Conservation (phyloP, 2,329 filamentous ascomycete species). For the Trichoderma guizhouense region DNA sequence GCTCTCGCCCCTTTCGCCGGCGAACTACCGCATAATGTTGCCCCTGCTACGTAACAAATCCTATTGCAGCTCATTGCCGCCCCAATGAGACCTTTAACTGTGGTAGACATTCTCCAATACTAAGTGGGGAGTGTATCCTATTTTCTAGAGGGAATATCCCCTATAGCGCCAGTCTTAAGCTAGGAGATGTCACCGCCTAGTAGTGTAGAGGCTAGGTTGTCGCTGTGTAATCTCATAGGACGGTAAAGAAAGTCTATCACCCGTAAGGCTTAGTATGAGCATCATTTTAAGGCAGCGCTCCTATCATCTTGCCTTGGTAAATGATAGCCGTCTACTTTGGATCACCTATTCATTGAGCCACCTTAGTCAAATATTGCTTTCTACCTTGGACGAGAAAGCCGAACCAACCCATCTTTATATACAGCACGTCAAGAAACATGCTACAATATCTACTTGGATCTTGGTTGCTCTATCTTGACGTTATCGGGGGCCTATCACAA, state of each 20-base stretch:
- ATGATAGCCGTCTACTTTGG: not conserved
- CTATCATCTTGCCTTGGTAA: not conserved
- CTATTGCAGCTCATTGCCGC: not conserved
- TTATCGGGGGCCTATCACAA: not conserved
- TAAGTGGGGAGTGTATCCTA: not conserved
- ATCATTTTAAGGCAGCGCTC: not conserved
- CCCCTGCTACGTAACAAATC: not conserved
- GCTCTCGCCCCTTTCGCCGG: not conserved
- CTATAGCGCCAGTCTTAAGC: not conserved
- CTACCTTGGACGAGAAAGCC: not conserved
- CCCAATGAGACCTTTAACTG: not conserved
- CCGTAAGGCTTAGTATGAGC: not conserved
- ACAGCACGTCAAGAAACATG: not conserved
- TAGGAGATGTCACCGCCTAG: not conserved
- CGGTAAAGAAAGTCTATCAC: not conserved
- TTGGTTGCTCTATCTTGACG: not conserved
- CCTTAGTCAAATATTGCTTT: not conserved
- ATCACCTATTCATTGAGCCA: not conserved
- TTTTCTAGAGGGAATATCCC: not conserved
- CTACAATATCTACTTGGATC: not conserved
- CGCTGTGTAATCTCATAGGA: not conserved
- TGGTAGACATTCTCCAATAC: not conserved
- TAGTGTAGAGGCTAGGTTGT: not conserved
- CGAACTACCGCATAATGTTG: not conserved
- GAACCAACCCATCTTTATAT: not conserved